Evolutionary conservation across 2,329 filamentous ascomycete species (phyloP), one percentile per base, ranked within the genome.

Genomic region (Piedraia hortae): DNA sequence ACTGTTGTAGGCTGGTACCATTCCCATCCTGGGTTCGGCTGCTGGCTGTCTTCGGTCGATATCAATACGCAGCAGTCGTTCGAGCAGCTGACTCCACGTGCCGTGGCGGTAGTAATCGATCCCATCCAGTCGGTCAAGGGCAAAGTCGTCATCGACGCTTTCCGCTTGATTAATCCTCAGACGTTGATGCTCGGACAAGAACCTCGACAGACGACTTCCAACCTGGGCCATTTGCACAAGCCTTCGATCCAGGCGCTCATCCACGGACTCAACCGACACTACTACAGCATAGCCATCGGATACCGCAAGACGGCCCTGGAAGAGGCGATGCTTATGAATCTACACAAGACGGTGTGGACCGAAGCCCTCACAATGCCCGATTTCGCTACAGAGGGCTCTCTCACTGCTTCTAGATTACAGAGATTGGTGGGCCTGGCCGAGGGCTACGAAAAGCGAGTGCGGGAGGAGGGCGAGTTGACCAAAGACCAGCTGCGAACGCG

Each of bases 61-160:
- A 93, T 97, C 56, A 93, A 97, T 54, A 97, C 85, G 14, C 85
- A 97, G 45, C 85, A 97, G 50, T 91, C 80, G n/a, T 97, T 97
- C 48, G 85, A 97, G 53, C 85, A 93, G 51, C 65, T 97, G 27
- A 97, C 78, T 5, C 78, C 85, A 16, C 77, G 85, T 43, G 82
- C 85, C 34, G 85, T 97, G 32, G 85, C 85, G 35, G 85, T 97
- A 22, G 85, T 97, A 37, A 78, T 97, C 39, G 85, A 97, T 41
- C 85, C 85, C 18, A 93, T 97, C 40, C 85, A 97, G 50, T 93
- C 85, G 28, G 85, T 97, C 44, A 97, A 97, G 56, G 85, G 85
- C 50, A 97, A 97, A 50, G 85, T 97, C 37, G 85, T 97, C 37
- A 97, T 97, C 36, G 85, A 97, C 44, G 85, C 85, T 25, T 97